Conservation (phyloP, 164 flowering plant genomes). For the Santalum album region DNA sequence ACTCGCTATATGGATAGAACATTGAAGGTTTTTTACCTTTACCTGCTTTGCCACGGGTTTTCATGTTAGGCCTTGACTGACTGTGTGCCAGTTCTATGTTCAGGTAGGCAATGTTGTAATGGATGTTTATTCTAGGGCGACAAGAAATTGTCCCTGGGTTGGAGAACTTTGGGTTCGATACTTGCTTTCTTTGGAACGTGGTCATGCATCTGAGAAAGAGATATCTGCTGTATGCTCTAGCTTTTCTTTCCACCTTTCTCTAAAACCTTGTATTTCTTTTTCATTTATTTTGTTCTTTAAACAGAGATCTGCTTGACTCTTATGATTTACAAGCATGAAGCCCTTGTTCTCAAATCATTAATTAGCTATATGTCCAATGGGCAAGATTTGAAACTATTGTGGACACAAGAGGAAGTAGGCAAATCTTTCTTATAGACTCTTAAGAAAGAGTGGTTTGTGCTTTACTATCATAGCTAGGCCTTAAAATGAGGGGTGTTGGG, state of each 20-base stretch:
- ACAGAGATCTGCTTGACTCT: no score
- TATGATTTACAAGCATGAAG: no score
- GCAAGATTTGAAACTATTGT: no score
- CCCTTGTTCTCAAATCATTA: no score
- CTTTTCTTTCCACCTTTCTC: not conserved
- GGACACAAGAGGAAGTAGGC: no score
- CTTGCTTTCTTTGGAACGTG: constrained; percentile 73
- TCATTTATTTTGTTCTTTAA: no score
- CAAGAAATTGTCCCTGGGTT: constrained; percentile 81
- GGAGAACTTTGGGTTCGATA: constrained; percentile 81
- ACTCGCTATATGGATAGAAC: constrained; percentile 70
- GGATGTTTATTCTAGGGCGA: constrained; percentile 64
- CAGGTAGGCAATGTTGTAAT: constrained; percentile 57
- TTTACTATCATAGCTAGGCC: no score
- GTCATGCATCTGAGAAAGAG: constrained; percentile 56
- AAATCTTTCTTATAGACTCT: no score
- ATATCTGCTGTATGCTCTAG: constrained; percentile 51
- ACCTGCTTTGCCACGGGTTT: constrained; percentile 2
- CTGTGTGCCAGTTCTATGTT: constrained; percentile 6
- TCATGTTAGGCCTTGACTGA: not conserved
- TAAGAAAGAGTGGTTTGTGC: no score
- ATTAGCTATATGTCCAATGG: no score
- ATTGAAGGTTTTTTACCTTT: constrained; percentile 54
- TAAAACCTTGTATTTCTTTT: no score
- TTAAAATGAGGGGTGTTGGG: no score